These are phyloP conservation scores for Chrysochromulina tobinii DNA, from an alignment of 78 protist species.

Conservation along the genomic window DNA sequence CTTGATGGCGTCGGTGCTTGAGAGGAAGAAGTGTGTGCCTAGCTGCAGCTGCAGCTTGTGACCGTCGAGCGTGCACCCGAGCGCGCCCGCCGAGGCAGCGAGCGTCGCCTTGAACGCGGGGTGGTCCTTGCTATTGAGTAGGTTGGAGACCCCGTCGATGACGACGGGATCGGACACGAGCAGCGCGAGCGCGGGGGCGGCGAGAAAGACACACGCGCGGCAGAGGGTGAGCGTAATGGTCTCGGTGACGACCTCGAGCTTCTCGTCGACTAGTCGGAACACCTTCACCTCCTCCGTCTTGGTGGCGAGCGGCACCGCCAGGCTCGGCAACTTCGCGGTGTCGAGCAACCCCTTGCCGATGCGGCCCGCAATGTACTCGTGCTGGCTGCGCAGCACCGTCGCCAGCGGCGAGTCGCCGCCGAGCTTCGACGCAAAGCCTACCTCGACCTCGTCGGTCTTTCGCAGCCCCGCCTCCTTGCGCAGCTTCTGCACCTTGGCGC, in stretches of 20 bases:
- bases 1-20: no score
- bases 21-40: no score
- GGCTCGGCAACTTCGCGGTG: background rate
- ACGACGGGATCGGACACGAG: no score
- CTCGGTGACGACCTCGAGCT: background rate
- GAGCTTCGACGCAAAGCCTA: background rate
- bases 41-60: no score
- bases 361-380: background rate
- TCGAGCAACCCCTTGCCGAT: background rate
- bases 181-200: no score
- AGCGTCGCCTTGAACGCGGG: no score
- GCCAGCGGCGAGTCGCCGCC: background rate
- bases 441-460: conserved; percentile 52
- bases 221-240: background rate
- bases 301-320: background rate
- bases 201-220: background rate
- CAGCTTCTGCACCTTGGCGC: conserved; percentile 83
- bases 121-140: no score
- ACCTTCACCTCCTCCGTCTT: background rate
- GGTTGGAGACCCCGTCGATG: no score
- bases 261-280: background rate
- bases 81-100: no score
- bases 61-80: no score
- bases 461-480: conserved; percentile 79
- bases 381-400: background rate